Evolutionary conservation across 2,329 filamentous ascomycete genomes (phyloP).

Genomic region (Didymella lethalis): DNA sequence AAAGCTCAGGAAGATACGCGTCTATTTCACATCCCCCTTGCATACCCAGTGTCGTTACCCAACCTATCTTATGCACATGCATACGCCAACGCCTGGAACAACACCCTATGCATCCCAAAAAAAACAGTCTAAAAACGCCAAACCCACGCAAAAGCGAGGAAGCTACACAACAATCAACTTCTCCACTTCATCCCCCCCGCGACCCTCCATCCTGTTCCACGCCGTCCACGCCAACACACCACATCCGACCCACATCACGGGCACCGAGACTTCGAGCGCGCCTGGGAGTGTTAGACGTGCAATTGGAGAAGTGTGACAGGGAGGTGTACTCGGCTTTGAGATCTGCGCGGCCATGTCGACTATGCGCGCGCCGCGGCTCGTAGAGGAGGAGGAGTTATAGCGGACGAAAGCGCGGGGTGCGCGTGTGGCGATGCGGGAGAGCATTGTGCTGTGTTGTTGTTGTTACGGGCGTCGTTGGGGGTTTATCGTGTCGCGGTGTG

Average conservation of each 20-base stretch:
- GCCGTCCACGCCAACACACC: constrained; percentile 39
- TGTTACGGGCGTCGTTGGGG: no score
- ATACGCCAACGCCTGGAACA: no score
- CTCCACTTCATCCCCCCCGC: constrained; percentile 38
- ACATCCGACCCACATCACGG: constrained; percentile 43
- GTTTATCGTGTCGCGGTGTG: no score
- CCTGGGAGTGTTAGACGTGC: constrained; percentile 10
- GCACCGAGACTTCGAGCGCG: constrained; percentile 42
- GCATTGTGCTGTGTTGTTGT: constrained; percentile 18
- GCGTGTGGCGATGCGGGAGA: constrained; percentile 34
- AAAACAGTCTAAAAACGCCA: no score
- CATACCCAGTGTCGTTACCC: no score
- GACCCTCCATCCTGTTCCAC: constrained; percentile 43
- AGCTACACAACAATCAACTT: constrained; percentile 38
- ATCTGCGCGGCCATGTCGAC: constrained; percentile 41
- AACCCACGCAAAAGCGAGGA: no score
- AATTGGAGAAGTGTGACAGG: no score
- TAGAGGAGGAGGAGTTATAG: constrained; percentile 42
- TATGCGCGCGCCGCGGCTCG: constrained; percentile 36
- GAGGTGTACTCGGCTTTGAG: constrained; percentile 40
- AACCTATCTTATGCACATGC: no score
- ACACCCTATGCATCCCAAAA: no score
- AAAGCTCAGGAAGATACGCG: no score
- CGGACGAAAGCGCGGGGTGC: constrained; percentile 33
- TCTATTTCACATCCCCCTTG: no score